Evolutionary conservation across 306 rosid genomes (phyloP), one percentile per base, ranked within the genome.

Genomic region (Rubus parviflorus): DNA sequence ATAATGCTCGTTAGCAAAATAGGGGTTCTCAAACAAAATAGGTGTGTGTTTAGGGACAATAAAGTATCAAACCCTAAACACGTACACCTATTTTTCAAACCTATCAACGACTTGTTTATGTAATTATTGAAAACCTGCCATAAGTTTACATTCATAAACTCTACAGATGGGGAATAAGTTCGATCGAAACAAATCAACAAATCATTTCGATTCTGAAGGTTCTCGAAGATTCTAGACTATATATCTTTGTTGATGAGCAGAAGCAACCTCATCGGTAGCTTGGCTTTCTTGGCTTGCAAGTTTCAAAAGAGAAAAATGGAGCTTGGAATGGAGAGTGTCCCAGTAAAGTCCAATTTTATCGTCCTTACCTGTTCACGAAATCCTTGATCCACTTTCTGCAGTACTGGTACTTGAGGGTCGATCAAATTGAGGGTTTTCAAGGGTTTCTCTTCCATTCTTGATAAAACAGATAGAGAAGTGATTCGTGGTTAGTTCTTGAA

Each of bases 341-440:
- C 80, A 77, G 25, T 80, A 68, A 49, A 87, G 68, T 3, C 90
- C 83, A 46, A 87, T 74, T 67, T 72, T 82, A 56, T 85, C 83
- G 0, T 73, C 78, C 58, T 80, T 48, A 76, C 35, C 86, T 77
- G 4, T 48, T 40, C 12, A 87, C 83, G 2, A 81, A 81, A 38
- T 81, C 81, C 22, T 30, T 30, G 35, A 25, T 77, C 90, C 90
- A 87, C 25, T 68, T 80, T 5, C 66, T 25, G 19, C n/a, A 6
- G 42, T 35, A 61, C 40, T 30, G 41, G 43, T 25, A 9, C 40
- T 1, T 60, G 66, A 60, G 66, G 66, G 66, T 30, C 66, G 66
- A 61, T 61, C 41, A 61, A 13, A 61, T 30, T 61, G 2, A 61
- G 41, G 67, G 67, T 61, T 61, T 25, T 14, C n/a, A 23, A 61